A percentile compares a stretch with the other conserved stretches of the same genome.
phyloP scores from a whole-genome alignment of 2,329 filamentous ascomycete genomes.

The Fusarium cyanostomum region DNA sequence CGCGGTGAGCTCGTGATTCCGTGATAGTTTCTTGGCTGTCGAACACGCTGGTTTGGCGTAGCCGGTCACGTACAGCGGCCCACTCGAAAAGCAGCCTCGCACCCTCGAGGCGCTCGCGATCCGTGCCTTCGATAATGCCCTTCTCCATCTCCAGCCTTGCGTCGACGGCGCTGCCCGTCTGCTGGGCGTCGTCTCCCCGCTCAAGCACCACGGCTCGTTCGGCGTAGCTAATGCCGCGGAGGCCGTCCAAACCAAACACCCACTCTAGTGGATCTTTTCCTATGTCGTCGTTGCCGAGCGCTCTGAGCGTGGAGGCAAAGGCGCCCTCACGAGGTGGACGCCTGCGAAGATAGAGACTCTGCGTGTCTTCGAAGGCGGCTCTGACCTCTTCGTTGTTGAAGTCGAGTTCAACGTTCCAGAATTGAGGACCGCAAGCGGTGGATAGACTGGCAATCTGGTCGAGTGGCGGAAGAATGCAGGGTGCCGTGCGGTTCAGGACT shows the following conservation, averaged over 20 bases:
- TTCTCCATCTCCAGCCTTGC: slow-evolving; percentile 72
- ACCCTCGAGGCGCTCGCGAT: slow-evolving; percentile 57
- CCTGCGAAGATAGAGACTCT: slow-evolving; percentile 78
- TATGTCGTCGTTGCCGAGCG: slow-evolving; percentile 63
- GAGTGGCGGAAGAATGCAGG: slow-evolving; percentile 72
- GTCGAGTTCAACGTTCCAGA: slow-evolving; percentile 85
- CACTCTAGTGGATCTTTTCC: slow-evolving; percentile 69
- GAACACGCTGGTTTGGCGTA: slow-evolving; percentile 40
- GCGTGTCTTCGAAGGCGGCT: slow-evolving; percentile 69
- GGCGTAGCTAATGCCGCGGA: slow-evolving; percentile 65
- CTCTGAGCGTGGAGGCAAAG: slow-evolving; percentile 79
- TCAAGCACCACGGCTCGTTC: slow-evolving; percentile 72
- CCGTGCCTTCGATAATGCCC: slow-evolving; percentile 54
- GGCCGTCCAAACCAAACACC: slow-evolving; percentile 73
- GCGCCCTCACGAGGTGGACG: slow-evolving; percentile 73
- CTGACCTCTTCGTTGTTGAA: slow-evolving; percentile 73
- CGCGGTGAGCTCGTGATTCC: slow-evolving; percentile 33
- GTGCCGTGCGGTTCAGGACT: slow-evolving; percentile 58
- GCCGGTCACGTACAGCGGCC: slow-evolving; percentile 56
- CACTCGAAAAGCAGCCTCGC: slow-evolving; percentile 65
- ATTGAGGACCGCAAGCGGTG: slow-evolving; percentile 69
- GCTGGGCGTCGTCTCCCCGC: slow-evolving; percentile 58
- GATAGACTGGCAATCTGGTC: slow-evolving; percentile 67
- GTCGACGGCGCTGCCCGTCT: slow-evolving; percentile 69
- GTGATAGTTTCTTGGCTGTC: slow-evolving; percentile 51